Evolutionary conservation across 768 basidiomycete species (phyloP), one percentile per base, ranked within the genome.

Genomic region (Hemileccinum impolitum): DNA sequence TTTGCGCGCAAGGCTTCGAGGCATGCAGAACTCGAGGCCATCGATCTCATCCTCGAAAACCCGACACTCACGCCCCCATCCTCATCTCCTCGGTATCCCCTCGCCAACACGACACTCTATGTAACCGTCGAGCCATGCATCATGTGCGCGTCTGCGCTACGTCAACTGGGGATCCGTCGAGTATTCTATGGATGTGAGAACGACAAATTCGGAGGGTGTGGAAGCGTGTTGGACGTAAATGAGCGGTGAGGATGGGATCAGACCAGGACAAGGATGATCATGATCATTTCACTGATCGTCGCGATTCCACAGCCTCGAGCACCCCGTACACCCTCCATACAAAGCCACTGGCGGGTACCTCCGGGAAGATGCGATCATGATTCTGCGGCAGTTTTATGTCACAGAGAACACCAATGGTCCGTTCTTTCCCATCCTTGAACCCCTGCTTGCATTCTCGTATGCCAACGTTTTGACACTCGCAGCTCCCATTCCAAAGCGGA

Each of bases 91-190:
- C 60, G 66, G 38, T 81, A 89, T 50, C 90, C 90, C 6, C 77
- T 99, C 15, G 75, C 77, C 1, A 75, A 80, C 10, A 94, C 91
- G 18, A 89, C 82, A 3, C 81, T 98, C 25, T 99, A 98, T 66
- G 96, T 98, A 44, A 99, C 96, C 5, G 96, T 99, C 45, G 95
- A 99, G 69, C 96, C 95, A 0, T 99, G 96, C 69, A 93, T 98
- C 66, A 98, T 98, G 96, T 99, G 96, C 57, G 92, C 94, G 12
- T 93, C 91, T 19, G 96, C 95, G 11, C 77, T 99, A 30, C 80
- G 95, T 46, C 96, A 98, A 70, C 70, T 95, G 53, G 94, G 94
- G 14, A 91, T 99, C 58, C 84, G 82, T 49, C 77, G 86, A 55
- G 95, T 97, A 6, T 88, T 82, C 52, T 98, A 90, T 64, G 96